Conservation (phyloP, 495 filamentous ascomycete genomes). For the Lasiosphaeria ovina region DNA sequence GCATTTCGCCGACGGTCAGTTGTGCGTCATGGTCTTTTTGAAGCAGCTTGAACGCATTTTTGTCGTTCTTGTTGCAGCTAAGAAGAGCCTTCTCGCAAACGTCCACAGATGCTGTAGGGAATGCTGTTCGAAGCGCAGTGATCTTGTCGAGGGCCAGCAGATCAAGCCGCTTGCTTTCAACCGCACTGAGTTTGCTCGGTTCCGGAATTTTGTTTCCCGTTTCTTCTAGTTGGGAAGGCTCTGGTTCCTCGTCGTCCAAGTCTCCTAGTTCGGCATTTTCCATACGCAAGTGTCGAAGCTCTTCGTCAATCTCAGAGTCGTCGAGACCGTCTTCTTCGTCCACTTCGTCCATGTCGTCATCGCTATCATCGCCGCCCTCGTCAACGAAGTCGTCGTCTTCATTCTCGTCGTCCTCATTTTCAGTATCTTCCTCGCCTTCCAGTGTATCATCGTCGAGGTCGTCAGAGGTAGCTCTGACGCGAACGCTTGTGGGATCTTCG, state of each 20-base stretch:
- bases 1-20: slow-evolving; percentile 16
- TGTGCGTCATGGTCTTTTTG: slow-evolving; percentile 6
- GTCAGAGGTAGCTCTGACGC: slow-evolving; percentile 19
- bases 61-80: slow-evolving; percentile 13
- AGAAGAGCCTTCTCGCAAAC: slow-evolving; percentile 30
- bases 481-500: slow-evolving; percentile 15
- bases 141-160: slow-evolving; percentile 30
- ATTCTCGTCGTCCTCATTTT: slow-evolving; percentile 35
- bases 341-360: slow-evolving; percentile 22
- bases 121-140: slow-evolving; percentile 34
- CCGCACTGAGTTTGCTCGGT: background rate
- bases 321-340: slow-evolving; percentile 19
- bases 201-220: background rate
- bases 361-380: slow-evolving; percentile 22
- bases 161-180: slow-evolving; percentile 6
- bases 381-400: slow-evolving; percentile 22
- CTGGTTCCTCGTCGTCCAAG: background rate
- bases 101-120: slow-evolving; percentile 28
- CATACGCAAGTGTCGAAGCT: slow-evolving; percentile 20
- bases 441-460: slow-evolving; percentile 13
- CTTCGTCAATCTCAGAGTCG: slow-evolving; percentile 24
- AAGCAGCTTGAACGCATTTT: slow-evolving; percentile 19
- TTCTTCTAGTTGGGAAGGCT: background rate
- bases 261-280: slow-evolving; percentile 15
- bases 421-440: slow-evolving; percentile 5